Base-by-base conservation (phyloP, 2,329 filamentous ascomycete genomes). In the Hypoxylon sp. region DNA sequence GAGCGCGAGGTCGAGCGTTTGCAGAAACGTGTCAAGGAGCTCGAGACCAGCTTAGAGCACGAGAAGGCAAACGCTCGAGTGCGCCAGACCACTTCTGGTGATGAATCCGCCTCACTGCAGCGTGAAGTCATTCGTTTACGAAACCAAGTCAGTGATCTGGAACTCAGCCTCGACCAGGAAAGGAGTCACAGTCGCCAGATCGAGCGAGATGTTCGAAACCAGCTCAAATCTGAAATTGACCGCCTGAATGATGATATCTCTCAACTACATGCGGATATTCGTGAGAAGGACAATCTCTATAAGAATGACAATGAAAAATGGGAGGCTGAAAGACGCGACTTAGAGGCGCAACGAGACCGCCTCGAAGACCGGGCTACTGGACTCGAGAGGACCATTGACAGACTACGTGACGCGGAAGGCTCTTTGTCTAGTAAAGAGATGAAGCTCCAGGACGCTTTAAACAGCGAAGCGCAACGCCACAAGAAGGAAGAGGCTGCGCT, bases 231-330 rank as follows among this genome's bases (percentile, higher is more conserved):
- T 12, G 86, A 89, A 66, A 79, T 88, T 46, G 84, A 87, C 55
- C 82, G 80, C 14, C 75, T 88, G 65, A 73, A 74, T 29, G 71
- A 79, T 58, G 82, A 91, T 77, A 88, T 90, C 21, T 88, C 85
- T 55, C 82, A 84, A 56, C 80, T 91, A 3, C 87, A 90, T 63
- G 85, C 88, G 19, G 86, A 90, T 68, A 83, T 91, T 30, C 86
- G 88, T 69, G 88, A 91, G 70, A 91, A 89, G 69, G 88, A 92
- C 71, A 90, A 89, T 50, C 82, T 90, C 37, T 90, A 90, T 78
- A 88, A 90, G 63, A 87, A 90, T 61, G 89, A 92, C 72, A 87
- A 86, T 75, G 90, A 93, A 68, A 88, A 89, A 71, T 93, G 91
- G 90, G 88, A 91, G 56, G 86, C 85, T 6, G 87, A 90, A 73